These are phyloP conservation scores for Mortierella claussenii DNA, from an alignment of 192 early-diverging fungal species.

Conservation along the genomic window DNA sequence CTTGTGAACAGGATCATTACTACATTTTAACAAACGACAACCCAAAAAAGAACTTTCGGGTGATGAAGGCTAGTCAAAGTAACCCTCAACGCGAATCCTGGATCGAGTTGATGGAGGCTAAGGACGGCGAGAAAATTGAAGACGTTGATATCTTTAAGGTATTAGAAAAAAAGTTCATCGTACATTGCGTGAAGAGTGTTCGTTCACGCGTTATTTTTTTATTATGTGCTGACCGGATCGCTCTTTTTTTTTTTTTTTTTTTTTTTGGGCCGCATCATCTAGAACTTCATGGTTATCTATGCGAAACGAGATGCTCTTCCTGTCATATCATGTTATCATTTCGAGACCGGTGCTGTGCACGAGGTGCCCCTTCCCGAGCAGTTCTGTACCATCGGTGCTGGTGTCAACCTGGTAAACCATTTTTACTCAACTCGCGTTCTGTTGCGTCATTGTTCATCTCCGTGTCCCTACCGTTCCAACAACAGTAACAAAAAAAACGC, in stretches of 20 bases:
- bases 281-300: slow-evolving; percentile 62
- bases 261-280: not conserved
- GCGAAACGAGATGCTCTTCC: slow-evolving; percentile 63
- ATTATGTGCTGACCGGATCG: not conserved
- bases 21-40: slow-evolving; percentile 68
- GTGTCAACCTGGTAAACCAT: slow-evolving; percentile 62
- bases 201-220: not conserved
- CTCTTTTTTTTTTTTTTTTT: not conserved
- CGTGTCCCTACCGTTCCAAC: not conserved
- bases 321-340: slow-evolving; percentile 62
- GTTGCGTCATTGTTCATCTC: not conserved
- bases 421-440: not conserved
- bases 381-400: slow-evolving; percentile 70
- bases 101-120: slow-evolving; percentile 67
- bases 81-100: slow-evolving; percentile 58
- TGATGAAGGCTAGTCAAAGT: slow-evolving; percentile 61
- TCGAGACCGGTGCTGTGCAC: slow-evolving; percentile 47
- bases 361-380: slow-evolving; percentile 59
- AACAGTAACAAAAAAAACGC: no score
- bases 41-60: slow-evolving; percentile 66
- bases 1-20: slow-evolving; percentile 33
- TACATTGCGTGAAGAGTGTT: no score
- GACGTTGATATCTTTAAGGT: slow-evolving; percentile 81
- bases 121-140: slow-evolving; percentile 72
- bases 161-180: not conserved